A percentile compares a stretch with the other conserved stretches of the same genome.
These are phyloP conservation scores for Angophora floribunda DNA, from an alignment of 345 rosid genomes.

Conservation along the genomic window DNA sequence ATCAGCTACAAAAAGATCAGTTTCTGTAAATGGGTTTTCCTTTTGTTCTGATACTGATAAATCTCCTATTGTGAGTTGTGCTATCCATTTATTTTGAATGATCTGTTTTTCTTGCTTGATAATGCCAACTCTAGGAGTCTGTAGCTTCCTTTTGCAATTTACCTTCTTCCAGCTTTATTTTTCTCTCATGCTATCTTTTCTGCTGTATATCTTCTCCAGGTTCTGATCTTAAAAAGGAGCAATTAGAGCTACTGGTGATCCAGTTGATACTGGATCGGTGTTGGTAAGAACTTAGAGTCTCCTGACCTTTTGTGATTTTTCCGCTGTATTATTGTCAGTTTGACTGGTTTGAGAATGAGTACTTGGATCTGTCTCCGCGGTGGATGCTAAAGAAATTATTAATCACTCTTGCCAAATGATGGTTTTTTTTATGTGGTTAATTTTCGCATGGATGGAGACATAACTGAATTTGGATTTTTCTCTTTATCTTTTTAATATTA, in stretches of 20 bases:
- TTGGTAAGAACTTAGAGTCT: constrained; percentile 41
- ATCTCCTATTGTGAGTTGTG: not conserved
- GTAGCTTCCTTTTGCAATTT: not conserved
- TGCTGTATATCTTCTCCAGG: constrained; percentile 21
- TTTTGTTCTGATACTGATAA: not conserved
- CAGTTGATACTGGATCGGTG: constrained; percentile 61
- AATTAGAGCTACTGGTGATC: constrained; percentile 61
- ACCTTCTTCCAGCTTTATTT: not conserved
- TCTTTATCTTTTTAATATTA: not conserved
- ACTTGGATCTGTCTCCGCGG: not conserved
- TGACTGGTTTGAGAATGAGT: not conserved
- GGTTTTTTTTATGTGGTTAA: not conserved
- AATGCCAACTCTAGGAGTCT: not conserved
- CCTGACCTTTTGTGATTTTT: not conserved
- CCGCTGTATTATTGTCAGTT: not conserved
- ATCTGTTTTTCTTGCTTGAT: not conserved
- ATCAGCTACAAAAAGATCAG: not conserved
- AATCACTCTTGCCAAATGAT: not conserved
- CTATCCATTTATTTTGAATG: not conserved
- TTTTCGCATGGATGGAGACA: not conserved
- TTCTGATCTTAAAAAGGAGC: constrained; percentile 59
- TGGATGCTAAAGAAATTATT: not conserved
- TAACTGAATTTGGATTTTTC: not conserved
- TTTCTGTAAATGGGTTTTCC: not conserved
- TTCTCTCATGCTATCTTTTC: not conserved